Evolutionary conservation across 164 flowering plant species (phyloP).

Genomic region (Vitis labrusca): DNA sequence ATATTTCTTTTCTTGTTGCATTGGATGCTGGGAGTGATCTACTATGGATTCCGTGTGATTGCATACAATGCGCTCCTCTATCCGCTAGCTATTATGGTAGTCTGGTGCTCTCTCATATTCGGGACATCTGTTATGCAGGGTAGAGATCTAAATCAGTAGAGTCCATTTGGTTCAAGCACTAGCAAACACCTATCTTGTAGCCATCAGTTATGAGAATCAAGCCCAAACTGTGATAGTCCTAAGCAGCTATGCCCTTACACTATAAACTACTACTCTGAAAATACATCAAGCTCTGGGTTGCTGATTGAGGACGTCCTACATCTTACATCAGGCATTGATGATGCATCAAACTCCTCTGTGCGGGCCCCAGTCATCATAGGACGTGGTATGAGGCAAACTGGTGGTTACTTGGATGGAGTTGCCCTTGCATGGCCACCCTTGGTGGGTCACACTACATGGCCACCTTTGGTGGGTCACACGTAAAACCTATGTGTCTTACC

Average conservation of each 20-base stretch:
- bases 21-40: slow-evolving; percentile 94
- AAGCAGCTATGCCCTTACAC: slow-evolving; percentile 73
- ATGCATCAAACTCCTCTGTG: slow-evolving; percentile 36
- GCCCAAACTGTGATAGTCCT: slow-evolving; percentile 58
- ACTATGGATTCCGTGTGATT: slow-evolving; percentile 93
- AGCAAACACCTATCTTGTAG: slow-evolving; percentile 74
- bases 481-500: too few species aligned
- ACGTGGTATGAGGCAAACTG: slow-evolving; percentile 93
- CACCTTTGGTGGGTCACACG: too few species aligned
- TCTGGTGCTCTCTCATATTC: slow-evolving; percentile 92
- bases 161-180: slow-evolving; percentile 73
- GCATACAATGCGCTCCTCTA: slow-evolving; percentile 86
- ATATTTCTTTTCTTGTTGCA: slow-evolving; percentile 87
- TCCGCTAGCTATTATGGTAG: slow-evolving; percentile 55
- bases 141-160: slow-evolving; percentile 77
- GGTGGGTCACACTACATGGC: too few species aligned
- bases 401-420: slow-evolving; percentile 78
- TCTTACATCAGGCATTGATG: slow-evolving; percentile 47
- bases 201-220: slow-evolving; percentile 64
- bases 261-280: slow-evolving; percentile 52
- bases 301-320: slow-evolving; percentile 81
- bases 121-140: slow-evolving; percentile 99
- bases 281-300: slow-evolving; percentile 79
- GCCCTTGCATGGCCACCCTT: slow-evolving; percentile 25
- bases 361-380: slow-evolving; percentile 74